These are phyloP conservation scores for Rosa hybrid DNA, from an alignment of 331 rosid species.

Conservation along the genomic window DNA sequence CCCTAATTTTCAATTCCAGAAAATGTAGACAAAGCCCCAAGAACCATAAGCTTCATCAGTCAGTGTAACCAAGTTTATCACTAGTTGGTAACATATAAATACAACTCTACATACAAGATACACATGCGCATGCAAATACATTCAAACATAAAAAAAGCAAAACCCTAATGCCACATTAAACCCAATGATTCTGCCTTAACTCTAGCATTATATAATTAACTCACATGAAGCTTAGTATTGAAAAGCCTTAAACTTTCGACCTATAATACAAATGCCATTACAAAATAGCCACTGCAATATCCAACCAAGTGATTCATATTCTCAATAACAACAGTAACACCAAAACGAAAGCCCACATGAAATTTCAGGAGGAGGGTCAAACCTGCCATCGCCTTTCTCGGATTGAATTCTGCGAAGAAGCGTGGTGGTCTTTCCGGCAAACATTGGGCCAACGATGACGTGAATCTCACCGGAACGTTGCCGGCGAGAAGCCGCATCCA, in stretches of 20 bases:
- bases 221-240: no score
- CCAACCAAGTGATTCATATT: not conserved
- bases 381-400: conserved; percentile 77
- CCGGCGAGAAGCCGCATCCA: conserved; percentile 35
- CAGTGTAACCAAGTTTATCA: not conserved
- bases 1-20: not conserved
- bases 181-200: not conserved
- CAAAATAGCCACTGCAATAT: not conserved
- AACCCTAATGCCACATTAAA: not conserved
- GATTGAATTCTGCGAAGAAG: conserved; percentile 79
- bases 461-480: conserved; percentile 73
- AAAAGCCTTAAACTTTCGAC: not conserved
- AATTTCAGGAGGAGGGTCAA: conserved; percentile 4
- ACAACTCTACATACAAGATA: not conserved
- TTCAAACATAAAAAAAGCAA: not conserved
- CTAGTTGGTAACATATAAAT: not conserved
- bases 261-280: not conserved
- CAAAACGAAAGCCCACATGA: not conserved
- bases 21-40: not conserved
- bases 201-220: no score
- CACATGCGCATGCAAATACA: not conserved
- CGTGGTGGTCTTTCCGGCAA: conserved; percentile 87
- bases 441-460: conserved; percentile 92
- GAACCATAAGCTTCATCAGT: conserved; percentile 10
- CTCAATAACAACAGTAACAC: not conserved